Evolutionary conservation across 73 alveolate species (phyloP).

Genomic region (Diophrys sp.): DNA sequence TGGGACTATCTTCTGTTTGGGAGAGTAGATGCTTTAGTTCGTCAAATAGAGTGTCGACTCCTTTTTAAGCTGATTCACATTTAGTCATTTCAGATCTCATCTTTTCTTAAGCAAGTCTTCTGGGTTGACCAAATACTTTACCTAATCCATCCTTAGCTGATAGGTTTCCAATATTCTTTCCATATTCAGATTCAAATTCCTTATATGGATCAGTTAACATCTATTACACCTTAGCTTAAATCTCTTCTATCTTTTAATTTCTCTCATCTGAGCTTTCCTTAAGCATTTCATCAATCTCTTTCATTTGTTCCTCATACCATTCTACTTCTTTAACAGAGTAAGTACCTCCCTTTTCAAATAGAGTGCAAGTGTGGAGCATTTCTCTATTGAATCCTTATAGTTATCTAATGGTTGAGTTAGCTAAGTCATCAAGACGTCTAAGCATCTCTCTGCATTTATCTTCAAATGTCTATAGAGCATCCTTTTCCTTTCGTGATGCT

Average conservation of each 20-base stretch:
- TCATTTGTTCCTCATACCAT: conserved; percentile 70
- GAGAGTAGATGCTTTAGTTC: conserved; percentile 40
- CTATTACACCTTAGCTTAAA: conserved; percentile 56
- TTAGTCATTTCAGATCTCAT: conserved; percentile 88
- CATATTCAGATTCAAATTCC: conserved; percentile 79
- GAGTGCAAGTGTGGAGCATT: conserved; percentile 64
- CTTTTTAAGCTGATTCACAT: conserved; percentile 92
- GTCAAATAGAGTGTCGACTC: conserved; percentile 66
- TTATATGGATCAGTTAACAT: conserved; percentile 62
- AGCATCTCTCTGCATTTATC: conserved; percentile 69
- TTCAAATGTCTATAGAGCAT: conserved; percentile 68
- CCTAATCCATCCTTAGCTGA: conserved; percentile 94
- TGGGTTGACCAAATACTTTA: conserved; percentile 90
- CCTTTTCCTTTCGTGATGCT: conserved; percentile 73
- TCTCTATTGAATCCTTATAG: conserved; percentile 66
- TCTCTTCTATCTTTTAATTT: conserved; percentile 62
- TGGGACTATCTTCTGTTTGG: not conserved
- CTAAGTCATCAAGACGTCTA: conserved; percentile 59
- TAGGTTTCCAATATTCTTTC: conserved; percentile 65
- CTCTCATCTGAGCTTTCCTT: conserved; percentile 44
- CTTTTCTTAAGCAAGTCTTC: conserved; percentile 86
- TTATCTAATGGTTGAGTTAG: conserved; percentile 56
- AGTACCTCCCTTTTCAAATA: conserved; percentile 82
- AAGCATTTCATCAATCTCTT: conserved; percentile 73
- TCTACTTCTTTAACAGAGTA: conserved; percentile 85